Base-by-base conservation (phyloP, 352 stramenopile genomes). In the Globisporangium barbulae region DNA sequence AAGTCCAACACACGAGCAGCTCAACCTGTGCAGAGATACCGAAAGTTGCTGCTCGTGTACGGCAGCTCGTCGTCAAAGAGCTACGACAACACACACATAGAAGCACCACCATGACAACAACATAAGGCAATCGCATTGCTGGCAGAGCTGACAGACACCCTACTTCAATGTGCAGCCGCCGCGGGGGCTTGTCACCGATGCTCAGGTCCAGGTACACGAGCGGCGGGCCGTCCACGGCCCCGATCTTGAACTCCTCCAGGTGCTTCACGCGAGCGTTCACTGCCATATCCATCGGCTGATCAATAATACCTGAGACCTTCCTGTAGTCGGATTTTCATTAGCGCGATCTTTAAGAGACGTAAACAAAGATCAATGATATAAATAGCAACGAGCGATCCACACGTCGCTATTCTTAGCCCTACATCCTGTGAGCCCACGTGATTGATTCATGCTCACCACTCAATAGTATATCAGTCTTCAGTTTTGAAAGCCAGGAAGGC, bases 41-140 rank as follows among this genome's bases (percentile, higher is more conserved):
- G 82, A 58, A 93, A 93, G 67, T 91, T 93, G 50, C 73, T 73
- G 39, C 69, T 72, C 33, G 84, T 88, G 31, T 74, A 63, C 25
- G 84, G 84, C 2, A 93, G 65, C 59, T 93, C 82, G n/a, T 90
- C 73, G 31, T 89, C 71, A 41, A 91, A 89, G 3, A 93, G 75
- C 83, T 91, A 45, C 15, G 15, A 0, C 2, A 65, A 47, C 7
- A 71, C 3, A 48, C 49, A 64, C 10, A 19, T 17, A 13, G 17
- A 61, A 39, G 33, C 7, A 39, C 8, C 30, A 54, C 25, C 9
- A 12, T 53, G 19, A 37, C 13, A 22, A 5, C 15, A 21, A 8
- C 9, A 3, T 45, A 6, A 56, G 12, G 12, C 7, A 28, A 33
- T 30, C 5, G 15, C 39, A 47, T 21, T 48, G 15, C 35, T 37